A percentile compares a stretch with the other conserved stretches of the same genome.
These are phyloP conservation scores for Triticum turgidum DNA, from an alignment of 176 grass and related monocot genomes.

Conservation along the genomic window DNA sequence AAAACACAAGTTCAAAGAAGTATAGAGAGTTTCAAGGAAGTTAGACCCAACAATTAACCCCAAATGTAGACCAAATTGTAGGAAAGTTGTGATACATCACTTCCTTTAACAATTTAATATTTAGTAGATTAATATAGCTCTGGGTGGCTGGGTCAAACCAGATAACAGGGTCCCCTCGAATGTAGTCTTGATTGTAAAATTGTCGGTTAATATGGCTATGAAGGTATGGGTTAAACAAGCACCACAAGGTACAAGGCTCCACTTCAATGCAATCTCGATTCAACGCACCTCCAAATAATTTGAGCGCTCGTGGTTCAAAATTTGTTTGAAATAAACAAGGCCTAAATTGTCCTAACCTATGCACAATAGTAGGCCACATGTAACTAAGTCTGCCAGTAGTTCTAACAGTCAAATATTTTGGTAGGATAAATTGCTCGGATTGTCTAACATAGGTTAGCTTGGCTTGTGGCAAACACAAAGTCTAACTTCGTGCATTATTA, in stretches of 20 bases:
- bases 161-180: neutral
- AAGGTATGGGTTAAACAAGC: neutral
- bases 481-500: neutral
- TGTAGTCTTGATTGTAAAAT: neutral
- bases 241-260: neutral
- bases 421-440: slow-evolving; percentile 12
- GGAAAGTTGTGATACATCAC: neutral
- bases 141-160: neutral
- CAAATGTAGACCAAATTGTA: neutral
- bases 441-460: neutral
- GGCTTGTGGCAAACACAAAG: slow-evolving; percentile 1
- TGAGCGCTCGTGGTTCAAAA: neutral
- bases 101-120: neutral
- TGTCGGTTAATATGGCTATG: neutral
- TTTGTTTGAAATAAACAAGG: neutral
- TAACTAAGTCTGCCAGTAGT: neutral
- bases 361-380: slow-evolving; percentile 7
- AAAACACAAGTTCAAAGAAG: neutral
- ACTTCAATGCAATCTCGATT: slow-evolving; percentile 4
- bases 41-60: neutral
- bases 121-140: slow-evolving; percentile 2
- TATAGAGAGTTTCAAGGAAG: neutral
- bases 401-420: neutral
- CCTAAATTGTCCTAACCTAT: neutral
- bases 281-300: neutral